These are phyloP conservation scores for Sphagnum magellanicum DNA, from an alignment of 228 moss, liverwort and hornwort genomes.

Conservation along the genomic window DNA sequence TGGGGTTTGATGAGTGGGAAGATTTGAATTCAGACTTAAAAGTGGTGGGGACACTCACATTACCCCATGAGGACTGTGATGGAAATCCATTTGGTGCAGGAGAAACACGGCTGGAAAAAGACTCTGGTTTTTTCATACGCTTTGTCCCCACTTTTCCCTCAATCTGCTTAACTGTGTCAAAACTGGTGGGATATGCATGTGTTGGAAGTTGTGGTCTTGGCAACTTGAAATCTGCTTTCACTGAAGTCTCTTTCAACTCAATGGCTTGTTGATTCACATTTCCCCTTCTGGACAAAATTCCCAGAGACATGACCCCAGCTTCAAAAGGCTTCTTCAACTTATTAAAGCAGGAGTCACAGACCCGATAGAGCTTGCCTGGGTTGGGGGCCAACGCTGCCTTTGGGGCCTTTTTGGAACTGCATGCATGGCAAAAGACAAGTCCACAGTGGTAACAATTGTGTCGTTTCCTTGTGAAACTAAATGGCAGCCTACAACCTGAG, in stretches of 20 bases:
- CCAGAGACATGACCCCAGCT: conserved; percentile 38
- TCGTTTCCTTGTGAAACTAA: conserved; percentile 94
- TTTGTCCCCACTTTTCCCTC: conserved; percentile 47
- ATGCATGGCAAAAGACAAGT: conserved; percentile 76
- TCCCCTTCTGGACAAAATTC: conserved; percentile 31
- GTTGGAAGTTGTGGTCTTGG: conserved; percentile 43
- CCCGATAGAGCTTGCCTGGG: conserved; percentile 70
- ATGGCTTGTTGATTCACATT: conserved; percentile 32
- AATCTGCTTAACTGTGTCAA: conserved; percentile 51
- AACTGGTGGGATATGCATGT: conserved; percentile 54
- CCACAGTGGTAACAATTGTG: conserved; percentile 99
- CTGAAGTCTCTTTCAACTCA: conserved; percentile 69
- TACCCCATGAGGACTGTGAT: conserved; percentile 58
- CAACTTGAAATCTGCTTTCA: conserved; percentile 51
- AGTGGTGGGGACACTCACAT: conserved; percentile 72
- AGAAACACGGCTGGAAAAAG: conserved; percentile 71
- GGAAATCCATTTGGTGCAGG: conserved; percentile 68
- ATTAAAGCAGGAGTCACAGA: conserved; percentile 80
- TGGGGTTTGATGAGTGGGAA: conserved; percentile 19
- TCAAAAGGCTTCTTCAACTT: conserved; percentile 83
- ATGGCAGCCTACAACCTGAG: conserved; percentile 77
- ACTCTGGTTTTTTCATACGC: conserved; percentile 68
- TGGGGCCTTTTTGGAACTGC: conserved; percentile 89
- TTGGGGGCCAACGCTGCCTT: conserved; percentile 87
- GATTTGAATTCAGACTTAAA: conserved; percentile 67